Base-by-base conservation (phyloP, 768 basidiomycete species). In the Agrocybe praecox region DNA sequence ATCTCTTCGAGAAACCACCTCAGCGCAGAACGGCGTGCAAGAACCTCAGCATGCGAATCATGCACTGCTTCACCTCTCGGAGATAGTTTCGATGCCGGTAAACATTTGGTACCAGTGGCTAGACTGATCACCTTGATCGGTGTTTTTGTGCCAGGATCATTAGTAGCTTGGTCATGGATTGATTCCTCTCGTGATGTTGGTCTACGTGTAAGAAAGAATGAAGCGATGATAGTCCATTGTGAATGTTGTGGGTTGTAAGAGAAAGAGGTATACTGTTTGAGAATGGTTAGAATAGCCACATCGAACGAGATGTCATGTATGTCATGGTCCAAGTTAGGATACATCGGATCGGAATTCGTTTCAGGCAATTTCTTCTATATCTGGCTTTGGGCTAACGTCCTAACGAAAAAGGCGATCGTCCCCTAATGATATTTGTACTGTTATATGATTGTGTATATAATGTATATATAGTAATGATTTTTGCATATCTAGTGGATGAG, bases 41-140 rank as follows among this genome's bases (percentile, higher is more conserved):
- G 77, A 19, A 96, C 83, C 71, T 98, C 96, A 10, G 96, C 96
- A 69, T 98, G 96, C 51, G 83, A 88, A 65, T 97, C 96, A 65
- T 96, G 94, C 17, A 97, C 61, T 1, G 85, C 80, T 65, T 96
- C 93, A 0, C 96, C 96, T 24, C 77, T 75, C 6, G 70, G 63
- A 0, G 94, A 86, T 0, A 94, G 74, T 52, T 80, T 80, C 3
- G 66, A 63, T 4, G 73, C 79, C 2, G 96, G 91, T 0, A 95
- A 80, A 63, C 91, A 94, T 74, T 96, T 96, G 2, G 90, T 89
- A 11, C 96, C 95, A 8, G 93, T 91, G 0, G 81, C 87, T 3
- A 95, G 64, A 29, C 89, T 88, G 43, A 94, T 82, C 55, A 87
- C 71, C 62, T 89, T 85, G 42, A 68, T 53, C n/a, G 56, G 44